Percentiles rank a stretch among this genome's conserved stretches.
Evolutionary conservation across 805 yeast genomes (phyloP).

Genomic region (Blastobotrys peoriensis): DNA sequence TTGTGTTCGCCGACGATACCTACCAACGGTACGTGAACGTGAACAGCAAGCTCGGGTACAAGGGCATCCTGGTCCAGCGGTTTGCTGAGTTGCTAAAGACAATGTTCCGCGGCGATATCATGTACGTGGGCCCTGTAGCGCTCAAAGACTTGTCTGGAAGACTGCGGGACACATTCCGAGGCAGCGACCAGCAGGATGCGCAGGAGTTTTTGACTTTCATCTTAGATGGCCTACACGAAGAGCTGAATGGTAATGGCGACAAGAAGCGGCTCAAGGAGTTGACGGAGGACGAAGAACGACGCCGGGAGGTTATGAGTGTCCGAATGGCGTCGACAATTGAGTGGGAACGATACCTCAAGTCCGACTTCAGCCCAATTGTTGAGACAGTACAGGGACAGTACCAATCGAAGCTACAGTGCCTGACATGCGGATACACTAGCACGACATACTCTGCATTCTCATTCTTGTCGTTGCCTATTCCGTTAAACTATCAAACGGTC

Average conservation of each 20-base stretch:
- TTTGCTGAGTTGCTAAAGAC: constrained; percentile 56
- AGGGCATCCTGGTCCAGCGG: constrained; percentile 67
- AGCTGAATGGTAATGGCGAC: constrained; percentile 61
- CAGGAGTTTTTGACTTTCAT: constrained; percentile 73
- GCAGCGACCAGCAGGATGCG: constrained; percentile 76
- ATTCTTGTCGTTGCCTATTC: constrained; percentile 73
- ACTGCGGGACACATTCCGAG: constrained; percentile 56
- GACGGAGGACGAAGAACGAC: constrained; percentile 63
- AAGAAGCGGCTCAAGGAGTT: constrained; percentile 52
- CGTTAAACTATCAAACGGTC: constrained; percentile 36
- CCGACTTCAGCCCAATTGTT: constrained; percentile 73
- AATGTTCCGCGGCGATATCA: constrained; percentile 45
- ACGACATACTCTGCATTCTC: constrained; percentile 84
- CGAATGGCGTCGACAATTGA: constrained; percentile 81
- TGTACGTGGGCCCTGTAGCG: constrained; percentile 50
- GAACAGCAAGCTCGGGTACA: constrained; percentile 69
- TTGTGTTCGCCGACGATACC: constrained; percentile 53
- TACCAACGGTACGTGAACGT: constrained; percentile 66
- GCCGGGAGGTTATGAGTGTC: constrained; percentile 66
- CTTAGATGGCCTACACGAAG: constrained; percentile 76
- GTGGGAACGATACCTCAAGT: constrained; percentile 81
- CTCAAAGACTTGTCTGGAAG: constrained; percentile 67
- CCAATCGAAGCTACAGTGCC: constrained; percentile 68
- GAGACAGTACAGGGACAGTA: constrained; percentile 87
- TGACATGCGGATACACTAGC: constrained; percentile 66